These are phyloP conservation scores for Prunus mira DNA, from an alignment of 306 rosid species.

Conservation along the genomic window DNA sequence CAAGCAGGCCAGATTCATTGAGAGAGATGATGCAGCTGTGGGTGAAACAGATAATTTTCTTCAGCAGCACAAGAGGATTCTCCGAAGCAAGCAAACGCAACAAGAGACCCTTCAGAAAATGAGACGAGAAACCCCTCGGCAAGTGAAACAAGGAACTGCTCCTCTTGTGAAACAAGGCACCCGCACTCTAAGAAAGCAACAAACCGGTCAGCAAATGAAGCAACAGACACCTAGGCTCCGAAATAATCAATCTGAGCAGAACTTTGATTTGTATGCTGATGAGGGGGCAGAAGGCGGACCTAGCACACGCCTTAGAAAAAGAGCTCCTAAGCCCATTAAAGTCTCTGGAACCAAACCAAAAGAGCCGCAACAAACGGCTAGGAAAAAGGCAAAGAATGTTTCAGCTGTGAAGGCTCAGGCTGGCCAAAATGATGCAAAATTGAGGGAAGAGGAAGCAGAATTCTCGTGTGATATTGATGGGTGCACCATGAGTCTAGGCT, in stretches of 20 bases:
- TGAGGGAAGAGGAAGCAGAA: constrained; percentile 56
- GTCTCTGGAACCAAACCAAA: constrained; percentile 46
- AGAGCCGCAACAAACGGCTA: constrained; percentile 46
- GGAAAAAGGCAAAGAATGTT: constrained; percentile 62
- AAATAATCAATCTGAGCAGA: constrained; percentile 39
- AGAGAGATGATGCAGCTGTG: constrained; percentile 41
- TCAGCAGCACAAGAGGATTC: constrained; percentile 47
- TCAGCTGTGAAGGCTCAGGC: constrained; percentile 46
- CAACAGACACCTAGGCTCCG: constrained; percentile 37
- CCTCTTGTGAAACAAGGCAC: constrained; percentile 46
- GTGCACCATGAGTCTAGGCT: constrained; percentile 77
- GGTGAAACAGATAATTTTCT: constrained; percentile 42
- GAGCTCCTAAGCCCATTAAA: constrained; percentile 47
- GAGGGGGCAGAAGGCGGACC: constrained; percentile 82
- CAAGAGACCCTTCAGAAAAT: constrained; percentile 37
- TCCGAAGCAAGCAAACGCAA: constrained; percentile 55
- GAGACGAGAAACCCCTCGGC: constrained; percentile 43
- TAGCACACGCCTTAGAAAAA: constrained; percentile 84
- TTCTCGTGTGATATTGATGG: constrained; percentile 85
- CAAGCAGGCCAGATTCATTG: constrained; percentile 49
- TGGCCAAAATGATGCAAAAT: constrained; percentile 36
- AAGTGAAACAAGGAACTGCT: constrained; percentile 40
- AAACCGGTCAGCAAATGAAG: constrained; percentile 42
- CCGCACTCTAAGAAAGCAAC: constrained; percentile 31
- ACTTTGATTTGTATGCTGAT: constrained; percentile 38